These are phyloP conservation scores for Tuber umbilicatum DNA, from an alignment of 495 filamentous ascomycete species.

Conservation along the genomic window DNA sequence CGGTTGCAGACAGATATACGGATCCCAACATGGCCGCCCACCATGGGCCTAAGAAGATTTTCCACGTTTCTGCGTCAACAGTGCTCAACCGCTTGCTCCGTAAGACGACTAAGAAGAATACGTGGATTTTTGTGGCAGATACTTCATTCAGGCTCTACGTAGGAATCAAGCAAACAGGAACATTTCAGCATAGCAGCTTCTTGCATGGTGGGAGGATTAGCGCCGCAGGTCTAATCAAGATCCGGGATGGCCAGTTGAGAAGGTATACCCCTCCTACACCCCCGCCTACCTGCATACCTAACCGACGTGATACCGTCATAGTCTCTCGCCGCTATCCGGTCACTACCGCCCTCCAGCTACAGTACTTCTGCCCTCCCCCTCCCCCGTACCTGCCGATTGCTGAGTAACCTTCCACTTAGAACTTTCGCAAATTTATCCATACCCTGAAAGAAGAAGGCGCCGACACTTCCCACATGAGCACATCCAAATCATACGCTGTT, in stretches of 20 bases:
- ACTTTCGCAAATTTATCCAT: slow-evolving; percentile 73
- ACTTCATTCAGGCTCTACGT: slow-evolving; percentile 81
- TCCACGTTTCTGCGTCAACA: slow-evolving; percentile 60
- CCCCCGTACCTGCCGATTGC: no score
- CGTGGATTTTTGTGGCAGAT: slow-evolving; percentile 89
- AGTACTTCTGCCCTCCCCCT: neutral
- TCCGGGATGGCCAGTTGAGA: slow-evolving; percentile 68
- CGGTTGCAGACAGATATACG: slow-evolving; percentile 49
- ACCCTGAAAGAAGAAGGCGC: slow-evolving; percentile 64
- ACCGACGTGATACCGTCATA: slow-evolving; percentile 13
- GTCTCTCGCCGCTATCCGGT: slow-evolving; percentile 57
- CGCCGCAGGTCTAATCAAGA: slow-evolving; percentile 77
- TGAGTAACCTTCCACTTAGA: slow-evolving; percentile 42
- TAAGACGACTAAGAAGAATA: slow-evolving; percentile 65
- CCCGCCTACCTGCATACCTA: neutral
- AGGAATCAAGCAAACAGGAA: slow-evolving; percentile 80
- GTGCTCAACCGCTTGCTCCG: slow-evolving; percentile 67
- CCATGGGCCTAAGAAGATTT: slow-evolving; percentile 57
- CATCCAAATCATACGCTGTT: slow-evolving; percentile 74
- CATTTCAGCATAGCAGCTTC: slow-evolving; percentile 87
- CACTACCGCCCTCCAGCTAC: slow-evolving; percentile 75
- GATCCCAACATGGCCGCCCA: slow-evolving; percentile 51
- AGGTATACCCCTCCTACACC: slow-evolving; percentile 46
- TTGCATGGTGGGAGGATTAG: slow-evolving; percentile 72
- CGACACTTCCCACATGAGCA: slow-evolving; percentile 69